Evolutionary conservation across 1,284 basidiomycete genomes (phyloP), one percentile per base, ranked within the genome.

Genomic region (Lentinus polychrous): DNA sequence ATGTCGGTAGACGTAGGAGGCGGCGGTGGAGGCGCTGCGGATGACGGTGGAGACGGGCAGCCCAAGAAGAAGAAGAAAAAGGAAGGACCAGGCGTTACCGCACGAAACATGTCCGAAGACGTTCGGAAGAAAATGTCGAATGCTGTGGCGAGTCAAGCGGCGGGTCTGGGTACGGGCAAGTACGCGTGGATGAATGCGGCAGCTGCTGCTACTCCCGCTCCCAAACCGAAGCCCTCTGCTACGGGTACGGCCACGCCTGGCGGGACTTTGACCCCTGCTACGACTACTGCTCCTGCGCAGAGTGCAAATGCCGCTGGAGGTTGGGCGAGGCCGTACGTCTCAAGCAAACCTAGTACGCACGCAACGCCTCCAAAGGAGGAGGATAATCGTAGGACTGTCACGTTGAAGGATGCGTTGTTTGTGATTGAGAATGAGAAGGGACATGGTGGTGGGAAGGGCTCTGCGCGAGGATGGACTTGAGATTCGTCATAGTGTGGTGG

Each of bases 121-220:
- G 86, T 91, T 56, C 73, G 84, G 55, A 92, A 92, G 73, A 90
- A 90, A 62, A 81, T 92, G 80, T 87, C 86, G 39, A 91, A 92
- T 62, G 86, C 86, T 27, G 86, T 87, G 3, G 90, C 91, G n/a
- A 84, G 81, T 56, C 86, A 89, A 60, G 87, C 86, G 1, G 85
- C 88, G n/a, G 89, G 90, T 0, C 61, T 89, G 31, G 79, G 81
- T 1, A 68, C 68, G 45, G 81, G 83, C 17, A 85, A 85, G 62
- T 93, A 91, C 59, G 75, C 87, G 12, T 93, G 90, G 91, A 88
- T 92, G 83, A 89, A 72, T 15, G 78, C 84, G 1, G 77, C 78
- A 3, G 64, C 67, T 39, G 61, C 69, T 24, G 54, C 58, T 5
- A 60, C 78, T 3, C 56, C 73, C 1, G 61, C 75, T 17, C 66